Base-by-base conservation (phyloP, 176 grass and related monocot genomes). In the Secale cereale region DNA sequence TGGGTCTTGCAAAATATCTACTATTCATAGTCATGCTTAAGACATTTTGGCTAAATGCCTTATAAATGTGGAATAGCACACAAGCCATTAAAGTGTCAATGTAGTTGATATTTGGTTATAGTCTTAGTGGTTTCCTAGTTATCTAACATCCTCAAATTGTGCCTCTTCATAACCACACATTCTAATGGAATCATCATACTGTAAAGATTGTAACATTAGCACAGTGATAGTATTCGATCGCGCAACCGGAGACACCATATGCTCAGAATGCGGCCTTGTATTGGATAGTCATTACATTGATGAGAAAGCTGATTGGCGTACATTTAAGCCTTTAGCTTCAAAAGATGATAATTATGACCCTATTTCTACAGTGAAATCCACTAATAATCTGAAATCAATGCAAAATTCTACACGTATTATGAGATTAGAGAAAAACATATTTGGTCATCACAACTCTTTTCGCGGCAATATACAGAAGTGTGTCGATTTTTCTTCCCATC, bases 171-270 rank as follows among this genome's bases (percentile, higher is more conserved):
- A 75, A 31, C 16, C 16, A 10, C 27, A 30, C 45, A 76, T 54
- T 54, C 45, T 76, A 48, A 76, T 76, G 73, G 73, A 76, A 76
- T 76, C 28, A 6, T 76, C 73, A 32, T 17, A 54, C 2, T 76
- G 73, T 19, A 76, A 32, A 76, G 73, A 76, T 12, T 76, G 73
- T 13, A 76, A 76, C 30, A 3, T 54, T 76, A 76, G 73, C 73
- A 76, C 73, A 32, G 45, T 76, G 73, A 22, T 76, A 76, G 73
- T 76, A 54, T 13, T 76, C 11, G 73, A 76, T 45, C 73, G 50
- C 30, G 45, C 73, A 56, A 54, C 73, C 3, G 73, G 73, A 54
- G 73, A 76, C 46, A 76, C 73, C 26, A 76, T 76, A 76, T 76
- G 73, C 45, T 76, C 73, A 7, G 73, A 76, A 5, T 76, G 73